Conservation (phyloP, 2,329 filamentous ascomycete genomes). For the Microsporum audouinii region DNA sequence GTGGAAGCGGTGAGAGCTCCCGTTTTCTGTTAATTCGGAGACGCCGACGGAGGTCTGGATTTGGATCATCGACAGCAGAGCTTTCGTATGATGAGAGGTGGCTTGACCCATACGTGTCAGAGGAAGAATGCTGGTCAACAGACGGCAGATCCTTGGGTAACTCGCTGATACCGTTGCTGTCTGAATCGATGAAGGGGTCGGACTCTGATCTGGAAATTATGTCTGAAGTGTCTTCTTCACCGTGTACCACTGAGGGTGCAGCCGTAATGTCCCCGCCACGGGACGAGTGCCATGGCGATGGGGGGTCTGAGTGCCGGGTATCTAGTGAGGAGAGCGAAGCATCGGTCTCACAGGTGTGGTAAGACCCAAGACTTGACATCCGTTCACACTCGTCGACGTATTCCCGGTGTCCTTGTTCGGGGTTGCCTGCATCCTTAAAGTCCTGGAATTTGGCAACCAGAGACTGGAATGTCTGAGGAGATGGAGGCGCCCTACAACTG, state of each 20-base stretch:
- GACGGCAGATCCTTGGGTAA: not conserved
- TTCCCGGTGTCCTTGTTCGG: conserved; percentile 18
- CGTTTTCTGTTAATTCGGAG: conserved; percentile 46
- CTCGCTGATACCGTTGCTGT: not conserved
- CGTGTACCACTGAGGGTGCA: not conserved
- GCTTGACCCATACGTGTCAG: not conserved
- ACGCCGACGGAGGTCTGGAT: conserved; percentile 39
- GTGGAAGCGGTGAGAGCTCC: conserved; percentile 55
- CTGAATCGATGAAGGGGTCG: not conserved
- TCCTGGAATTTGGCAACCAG: conserved; percentile 30
- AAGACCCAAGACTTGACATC: conserved; percentile 34
- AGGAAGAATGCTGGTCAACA: not conserved
- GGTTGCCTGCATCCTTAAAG: conserved; percentile 17
- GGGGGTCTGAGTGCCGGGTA: not conserved
- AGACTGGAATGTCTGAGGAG: conserved; percentile 25
- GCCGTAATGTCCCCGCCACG: not conserved
- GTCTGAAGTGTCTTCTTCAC: not conserved
- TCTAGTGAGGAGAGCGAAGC: not conserved
- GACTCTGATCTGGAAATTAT: not conserved
- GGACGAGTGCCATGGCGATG: not conserved
- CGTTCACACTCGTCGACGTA: conserved; percentile 20
- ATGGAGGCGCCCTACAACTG: conserved; percentile 17
- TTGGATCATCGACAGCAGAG: conserved; percentile 20
- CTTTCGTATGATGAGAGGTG: not conserved
- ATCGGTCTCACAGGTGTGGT: conserved; percentile 24